Base-by-base conservation (phyloP, 164 flowering plant species). In the Vitis riparia region DNA sequence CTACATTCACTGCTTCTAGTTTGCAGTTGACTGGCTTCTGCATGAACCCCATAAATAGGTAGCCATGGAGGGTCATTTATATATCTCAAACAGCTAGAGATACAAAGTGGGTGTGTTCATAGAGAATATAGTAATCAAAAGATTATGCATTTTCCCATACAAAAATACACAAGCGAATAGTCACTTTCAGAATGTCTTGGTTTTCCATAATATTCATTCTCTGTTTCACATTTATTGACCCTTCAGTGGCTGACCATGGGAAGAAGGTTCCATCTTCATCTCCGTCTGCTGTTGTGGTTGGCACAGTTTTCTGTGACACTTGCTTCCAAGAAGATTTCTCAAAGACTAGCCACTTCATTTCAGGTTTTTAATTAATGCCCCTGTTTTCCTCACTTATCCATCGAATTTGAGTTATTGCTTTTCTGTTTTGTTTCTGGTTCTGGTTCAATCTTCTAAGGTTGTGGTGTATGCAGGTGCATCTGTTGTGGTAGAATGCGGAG, bases 231-330 rank as follows among this genome's bases (percentile, higher is more conserved):
- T 69, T 75, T 63, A 67, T 51, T 61, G 61, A 47, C 19, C 67
- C 44, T 49, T 69, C 86, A 61, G 85, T 82, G 49, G 89, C 83
- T 49, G 72, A 55, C 15, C 80, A 77, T 71, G 76, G 70, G 50
- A 76, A 73, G 76, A 73, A 80, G 72, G 82, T 60, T 73, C 79
- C 84, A 65, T 6, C 44, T 3, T 37, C 44, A 37, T 37, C 44
- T 37, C 7, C 5, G 27, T 76, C 92, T 78, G 97, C 88, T 13
- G 81, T 85, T 66, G 84, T 90, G 27, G 87, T 86, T 49, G 97
- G 98, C 17, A 86, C 91, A 19, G 96, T 92, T 51, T 88, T 74
- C 74, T 91, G 98, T 71, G 94, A 91, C 73, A 86, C 96, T 47
- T 93, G 98, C 66, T 89, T 80, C 76, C 83, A 80, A 17, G 70